Conservation (phyloP, 2,329 filamentous ascomycete species). For the Keithomyces neogunnii region DNA sequence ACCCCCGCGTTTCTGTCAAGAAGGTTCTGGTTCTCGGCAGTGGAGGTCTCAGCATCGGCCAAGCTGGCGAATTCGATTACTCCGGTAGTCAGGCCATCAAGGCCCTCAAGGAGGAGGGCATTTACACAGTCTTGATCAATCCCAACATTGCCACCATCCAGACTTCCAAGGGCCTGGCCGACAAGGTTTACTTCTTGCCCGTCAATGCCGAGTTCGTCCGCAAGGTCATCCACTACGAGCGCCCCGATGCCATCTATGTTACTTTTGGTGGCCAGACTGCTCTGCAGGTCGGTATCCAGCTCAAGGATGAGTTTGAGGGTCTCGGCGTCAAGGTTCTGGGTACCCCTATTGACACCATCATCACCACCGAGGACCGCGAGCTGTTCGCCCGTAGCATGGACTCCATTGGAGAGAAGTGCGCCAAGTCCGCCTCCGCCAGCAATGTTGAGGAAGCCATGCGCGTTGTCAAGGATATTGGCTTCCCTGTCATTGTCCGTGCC, state of each 20-base stretch:
- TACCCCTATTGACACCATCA: slow-evolving; percentile 95
- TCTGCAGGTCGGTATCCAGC: slow-evolving; percentile 90
- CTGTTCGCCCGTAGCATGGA: slow-evolving; percentile 98
- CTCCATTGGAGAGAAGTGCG: slow-evolving; percentile 94
- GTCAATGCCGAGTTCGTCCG: slow-evolving; percentile 96
- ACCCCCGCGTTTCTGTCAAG: slow-evolving; percentile 78
- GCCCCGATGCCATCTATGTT: slow-evolving; percentile 92
- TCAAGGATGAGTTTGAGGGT: slow-evolving; percentile 91
- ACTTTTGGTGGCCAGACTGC: slow-evolving; percentile 98
- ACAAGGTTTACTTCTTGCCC: slow-evolving; percentile 98
- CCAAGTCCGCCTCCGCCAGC: slow-evolving; percentile 89
- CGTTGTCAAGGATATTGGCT: slow-evolving; percentile 87
- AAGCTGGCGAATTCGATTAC: slow-evolving; percentile 98
- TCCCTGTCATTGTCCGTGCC: slow-evolving; percentile 93
- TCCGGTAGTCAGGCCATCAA: slow-evolving; percentile 98
- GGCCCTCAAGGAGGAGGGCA: slow-evolving; percentile 93
- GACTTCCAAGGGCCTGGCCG: slow-evolving; percentile 92
- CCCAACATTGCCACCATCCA: slow-evolving; percentile 99
- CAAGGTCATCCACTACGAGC: slow-evolving; percentile 93
- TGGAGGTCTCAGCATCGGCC: slow-evolving; percentile 92
- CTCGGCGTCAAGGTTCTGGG: slow-evolving; percentile 92
- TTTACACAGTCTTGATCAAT: slow-evolving; percentile 97
- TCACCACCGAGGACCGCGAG: slow-evolving; percentile 96
- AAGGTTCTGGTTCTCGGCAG: slow-evolving; percentile 92
- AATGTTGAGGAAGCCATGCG: slow-evolving; percentile 79